Evolutionary conservation across 78 protist genomes (phyloP).

Genomic region (Dictyostelium capitatum): DNA sequence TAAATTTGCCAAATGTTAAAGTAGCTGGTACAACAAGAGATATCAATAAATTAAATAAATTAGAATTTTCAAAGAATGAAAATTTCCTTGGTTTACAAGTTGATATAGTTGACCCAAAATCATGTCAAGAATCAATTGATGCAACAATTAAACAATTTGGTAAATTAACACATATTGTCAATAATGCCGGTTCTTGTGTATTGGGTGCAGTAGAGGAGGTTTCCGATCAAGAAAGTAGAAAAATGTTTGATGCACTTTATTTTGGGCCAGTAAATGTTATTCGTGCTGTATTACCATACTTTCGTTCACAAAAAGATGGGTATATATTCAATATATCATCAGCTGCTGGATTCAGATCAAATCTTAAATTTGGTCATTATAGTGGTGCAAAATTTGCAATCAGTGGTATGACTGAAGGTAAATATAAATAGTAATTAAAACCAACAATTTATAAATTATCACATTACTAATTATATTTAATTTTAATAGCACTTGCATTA

Average conservation of each 20-base stretch:
- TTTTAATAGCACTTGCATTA: too few relatives aligned
- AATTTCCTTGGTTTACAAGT: not conserved
- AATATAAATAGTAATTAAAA: too few relatives aligned
- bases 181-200: not conserved
- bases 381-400: slow-evolving; percentile 24
- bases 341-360: not conserved
- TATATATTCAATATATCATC: slow-evolving; percentile 20
- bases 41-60: not conserved
- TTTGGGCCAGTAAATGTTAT: slow-evolving; percentile 22
- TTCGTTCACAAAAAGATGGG: not conserved
- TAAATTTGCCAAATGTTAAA: not conserved
- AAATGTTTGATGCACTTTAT: slow-evolving; percentile 26
- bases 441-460: too few relatives aligned
- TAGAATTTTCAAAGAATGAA: not conserved
- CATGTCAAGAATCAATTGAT: not conserved
- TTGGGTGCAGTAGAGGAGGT: not conserved
- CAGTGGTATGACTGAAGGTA: slow-evolving; percentile 1
- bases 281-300: not conserved
- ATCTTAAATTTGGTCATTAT: not conserved
- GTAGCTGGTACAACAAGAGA: slow-evolving; percentile 10
- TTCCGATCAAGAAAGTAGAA: slow-evolving; percentile 10
- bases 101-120: not conserved
- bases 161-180: too few relatives aligned
- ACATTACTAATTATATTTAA: too few relatives aligned
- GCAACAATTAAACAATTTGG: not conserved